A percentile compares a stretch with the other conserved stretches of the same genome.
Evolutionary conservation across 345 rosid species (phyloP).

Genomic region (Eucalyptus sp.): DNA sequence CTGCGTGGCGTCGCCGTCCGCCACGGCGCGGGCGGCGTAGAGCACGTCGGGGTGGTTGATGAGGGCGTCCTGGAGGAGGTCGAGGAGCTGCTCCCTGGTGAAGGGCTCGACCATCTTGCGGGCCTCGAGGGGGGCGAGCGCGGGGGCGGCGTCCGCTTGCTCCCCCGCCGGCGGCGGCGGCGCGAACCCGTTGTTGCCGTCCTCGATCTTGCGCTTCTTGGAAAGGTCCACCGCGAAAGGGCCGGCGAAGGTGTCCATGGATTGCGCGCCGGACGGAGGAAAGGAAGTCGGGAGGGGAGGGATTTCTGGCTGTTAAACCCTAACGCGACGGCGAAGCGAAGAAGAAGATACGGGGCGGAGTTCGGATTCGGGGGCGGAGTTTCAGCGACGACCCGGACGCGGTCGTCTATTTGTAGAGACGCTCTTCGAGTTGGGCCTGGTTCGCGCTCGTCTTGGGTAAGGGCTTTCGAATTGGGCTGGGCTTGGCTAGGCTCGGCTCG

Average conservation of each 20-base stretch:
- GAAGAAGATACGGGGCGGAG: neutral
- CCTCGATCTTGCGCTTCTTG: slow-evolving; percentile 16
- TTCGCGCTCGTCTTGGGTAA: neutral
- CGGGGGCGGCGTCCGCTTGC: neutral
- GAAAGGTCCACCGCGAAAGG: neutral
- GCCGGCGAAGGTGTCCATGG: neutral
- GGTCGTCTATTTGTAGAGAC: neutral
- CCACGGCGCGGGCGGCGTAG: slow-evolving; percentile 37
- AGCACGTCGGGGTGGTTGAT: slow-evolving; percentile 42
- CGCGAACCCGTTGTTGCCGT: slow-evolving; percentile 25
- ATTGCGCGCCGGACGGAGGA: neutral
- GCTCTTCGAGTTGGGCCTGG: neutral
- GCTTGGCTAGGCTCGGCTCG: neutral
- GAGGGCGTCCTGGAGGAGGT: slow-evolving; percentile 41
- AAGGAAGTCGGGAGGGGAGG: neutral
- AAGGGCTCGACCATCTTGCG: slow-evolving; percentile 57
- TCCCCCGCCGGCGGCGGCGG: neutral
- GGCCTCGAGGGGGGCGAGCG: slow-evolving; percentile 31
- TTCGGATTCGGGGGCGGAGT: neutral
- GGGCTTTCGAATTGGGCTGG: neutral
- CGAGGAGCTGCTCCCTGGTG: slow-evolving; percentile 53
- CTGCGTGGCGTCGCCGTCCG: slow-evolving; percentile 57
- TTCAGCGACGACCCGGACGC: neutral
- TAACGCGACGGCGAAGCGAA: neutral
- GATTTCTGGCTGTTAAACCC: neutral